Conservation (phyloP, 2,329 filamentous ascomycete species). For the Westerdykella sp. region DNA sequence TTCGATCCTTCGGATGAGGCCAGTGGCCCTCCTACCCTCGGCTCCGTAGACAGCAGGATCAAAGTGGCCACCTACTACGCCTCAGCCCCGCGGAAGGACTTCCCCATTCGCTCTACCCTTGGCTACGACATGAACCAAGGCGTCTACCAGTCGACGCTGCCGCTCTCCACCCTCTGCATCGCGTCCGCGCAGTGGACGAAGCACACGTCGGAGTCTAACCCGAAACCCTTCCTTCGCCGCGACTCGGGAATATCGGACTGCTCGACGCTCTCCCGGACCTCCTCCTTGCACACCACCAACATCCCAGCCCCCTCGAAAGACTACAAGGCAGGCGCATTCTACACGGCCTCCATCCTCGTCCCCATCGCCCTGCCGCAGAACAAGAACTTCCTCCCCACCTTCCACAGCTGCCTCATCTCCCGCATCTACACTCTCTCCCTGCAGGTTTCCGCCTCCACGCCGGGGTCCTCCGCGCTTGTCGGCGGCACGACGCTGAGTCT, state of each 20-base stretch:
- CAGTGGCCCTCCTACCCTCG: constrained; percentile 49
- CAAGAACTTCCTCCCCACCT: constrained; percentile 61
- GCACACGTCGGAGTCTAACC: constrained; percentile 35
- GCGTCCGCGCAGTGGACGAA: constrained; percentile 53
- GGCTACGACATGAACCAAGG: constrained; percentile 46
- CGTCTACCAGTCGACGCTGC: constrained; percentile 48
- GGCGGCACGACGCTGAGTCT: constrained; percentile 33
- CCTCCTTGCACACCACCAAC: constrained; percentile 17
- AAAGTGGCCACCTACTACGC: constrained; percentile 55
- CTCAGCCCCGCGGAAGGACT: constrained; percentile 44
- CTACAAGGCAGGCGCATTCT: constrained; percentile 48
- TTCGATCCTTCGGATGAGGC: constrained; percentile 53
- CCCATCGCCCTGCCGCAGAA: constrained; percentile 56
- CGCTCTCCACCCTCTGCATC: constrained; percentile 51
- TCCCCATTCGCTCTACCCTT: constrained; percentile 42
- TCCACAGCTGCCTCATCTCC: constrained; percentile 63
- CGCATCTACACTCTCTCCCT: constrained; percentile 58
- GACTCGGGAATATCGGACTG: constrained; percentile 39
- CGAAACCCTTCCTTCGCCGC: constrained; percentile 27
- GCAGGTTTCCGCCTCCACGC: constrained; percentile 45
- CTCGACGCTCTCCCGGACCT: constrained; percentile 20
- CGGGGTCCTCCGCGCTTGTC: constrained; percentile 27
- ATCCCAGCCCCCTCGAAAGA: constrained; percentile 32
- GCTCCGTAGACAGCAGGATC: constrained; percentile 49
- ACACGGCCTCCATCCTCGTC: constrained; percentile 57